A percentile compares a stretch with the other conserved stretches of the same genome.
phyloP scores from a whole-genome alignment of 495 filamentous ascomycete genomes.

The Aspergillus homomorphus region DNA sequence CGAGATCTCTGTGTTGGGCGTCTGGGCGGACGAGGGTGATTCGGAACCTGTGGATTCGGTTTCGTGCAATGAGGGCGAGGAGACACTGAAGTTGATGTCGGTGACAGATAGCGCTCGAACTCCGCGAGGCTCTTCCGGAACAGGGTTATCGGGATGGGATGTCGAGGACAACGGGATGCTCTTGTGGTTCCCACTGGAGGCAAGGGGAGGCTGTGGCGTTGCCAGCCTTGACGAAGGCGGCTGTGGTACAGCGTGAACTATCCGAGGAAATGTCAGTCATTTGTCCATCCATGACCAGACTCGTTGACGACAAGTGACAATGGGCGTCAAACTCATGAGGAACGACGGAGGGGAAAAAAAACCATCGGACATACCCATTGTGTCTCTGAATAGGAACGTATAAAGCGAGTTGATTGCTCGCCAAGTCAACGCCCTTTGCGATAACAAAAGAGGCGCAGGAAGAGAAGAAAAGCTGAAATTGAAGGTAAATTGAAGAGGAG shows the following conservation, averaged over 20 bases:
- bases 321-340: not conserved
- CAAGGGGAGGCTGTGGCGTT: slow-evolving; percentile 24
- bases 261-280: slow-evolving; percentile 2
- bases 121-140: slow-evolving; percentile 52
- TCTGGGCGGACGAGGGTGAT: slow-evolving; percentile 35
- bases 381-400: not conserved
- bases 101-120: slow-evolving; percentile 41
- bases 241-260: slow-evolving; percentile 37
- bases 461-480: not conserved
- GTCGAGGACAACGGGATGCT: slow-evolving; percentile 45
- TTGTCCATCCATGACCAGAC: not conserved
- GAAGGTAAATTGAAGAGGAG: not conserved
- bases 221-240: slow-evolving; percentile 29
- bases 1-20: slow-evolving; percentile 50
- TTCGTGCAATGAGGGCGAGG: slow-evolving; percentile 34
- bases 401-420: not conserved
- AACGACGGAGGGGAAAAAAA: not conserved
- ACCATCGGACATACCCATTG: slow-evolving; percentile 20
- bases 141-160: slow-evolving; percentile 55
- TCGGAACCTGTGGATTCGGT: slow-evolving; percentile 42
- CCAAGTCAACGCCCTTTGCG: not conserved
- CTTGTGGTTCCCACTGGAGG: slow-evolving; percentile 29
- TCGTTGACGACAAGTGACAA: not conserved
- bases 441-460: not conserved
- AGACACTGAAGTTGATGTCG: slow-evolving; percentile 42